Percentiles rank a stretch among this genome's conserved stretches.
Evolutionary conservation across 2,329 filamentous ascomycete genomes (phyloP).

Genomic region (Hymenoscyphus occultus): DNA sequence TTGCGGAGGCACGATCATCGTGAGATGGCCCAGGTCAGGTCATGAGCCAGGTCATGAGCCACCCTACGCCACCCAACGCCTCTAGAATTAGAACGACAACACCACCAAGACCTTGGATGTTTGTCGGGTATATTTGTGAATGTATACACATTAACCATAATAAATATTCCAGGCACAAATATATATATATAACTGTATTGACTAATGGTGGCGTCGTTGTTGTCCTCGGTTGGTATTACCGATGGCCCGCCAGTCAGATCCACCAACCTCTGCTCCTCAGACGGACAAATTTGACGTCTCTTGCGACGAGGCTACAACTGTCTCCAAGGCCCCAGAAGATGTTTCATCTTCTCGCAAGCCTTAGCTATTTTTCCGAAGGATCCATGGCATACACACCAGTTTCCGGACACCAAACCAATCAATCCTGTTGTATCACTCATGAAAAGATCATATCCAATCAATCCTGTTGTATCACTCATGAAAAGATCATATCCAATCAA

Average conservation of each 20-base stretch:
- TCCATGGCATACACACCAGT: neutral
- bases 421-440: slow-evolving; percentile 4
- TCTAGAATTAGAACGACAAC: too few species aligned
- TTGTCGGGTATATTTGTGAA: neutral
- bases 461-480: slow-evolving; percentile 1
- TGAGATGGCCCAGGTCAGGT: too few species aligned
- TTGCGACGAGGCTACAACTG: slow-evolving; percentile 6
- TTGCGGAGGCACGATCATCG: neutral
- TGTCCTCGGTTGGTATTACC: neutral
- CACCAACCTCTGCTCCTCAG: neutral
- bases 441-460: slow-evolving; percentile 6
- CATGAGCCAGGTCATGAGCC: neutral
- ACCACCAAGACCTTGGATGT: neutral
- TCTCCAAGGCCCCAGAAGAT: slow-evolving; percentile 2
- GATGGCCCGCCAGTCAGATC: neutral
- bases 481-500: slow-evolving; percentile 5
- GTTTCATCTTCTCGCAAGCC: slow-evolving; percentile 3
- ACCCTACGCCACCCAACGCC: neutral
- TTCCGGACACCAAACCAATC: slow-evolving; percentile 6
- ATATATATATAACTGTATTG: neutral
- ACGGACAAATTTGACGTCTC: neutral
- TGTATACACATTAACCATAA: neutral
- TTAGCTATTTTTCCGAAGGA: slow-evolving; percentile 6
- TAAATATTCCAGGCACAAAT: too few species aligned
- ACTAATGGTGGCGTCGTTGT: neutral